Conservation (phyloP, 192 early-diverging fungal species). For the Umbelopsis isabellina region DNA sequence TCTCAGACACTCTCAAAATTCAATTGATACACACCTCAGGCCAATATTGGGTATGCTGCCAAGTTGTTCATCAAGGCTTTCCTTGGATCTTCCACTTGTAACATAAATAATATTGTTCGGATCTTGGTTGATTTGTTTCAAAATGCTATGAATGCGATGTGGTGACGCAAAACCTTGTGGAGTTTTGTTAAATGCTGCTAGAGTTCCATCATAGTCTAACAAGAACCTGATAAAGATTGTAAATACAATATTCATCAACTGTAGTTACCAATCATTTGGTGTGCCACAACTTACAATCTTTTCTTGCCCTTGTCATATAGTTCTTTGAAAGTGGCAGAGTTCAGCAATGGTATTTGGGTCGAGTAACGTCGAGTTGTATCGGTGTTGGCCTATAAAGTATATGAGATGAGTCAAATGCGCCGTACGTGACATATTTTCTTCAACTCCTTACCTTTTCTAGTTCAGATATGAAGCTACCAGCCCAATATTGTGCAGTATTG, state of each 20-base stretch:
- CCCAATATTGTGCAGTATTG: constrained; percentile 74
- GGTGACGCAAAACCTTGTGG: constrained; percentile 53
- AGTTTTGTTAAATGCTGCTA: constrained; percentile 64
- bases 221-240: constrained; percentile 39
- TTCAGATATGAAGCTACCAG: constrained; percentile 60
- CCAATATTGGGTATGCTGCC: constrained; percentile 69
- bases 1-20: not conserved
- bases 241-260: not conserved
- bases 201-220: constrained; percentile 71
- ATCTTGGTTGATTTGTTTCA: constrained; percentile 59
- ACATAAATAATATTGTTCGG: constrained; percentile 75
- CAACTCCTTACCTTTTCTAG: constrained; percentile 45
- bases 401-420: not conserved
- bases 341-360: constrained; percentile 49
- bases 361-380: constrained; percentile 53
- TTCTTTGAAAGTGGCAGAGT: constrained; percentile 33
- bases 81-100: constrained; percentile 72
- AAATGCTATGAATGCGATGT: constrained; percentile 60
- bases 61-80: constrained; percentile 65
- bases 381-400: constrained; percentile 32
- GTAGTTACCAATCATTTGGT: not conserved
- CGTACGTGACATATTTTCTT: not conserved
- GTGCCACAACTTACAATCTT: constrained; percentile 45
- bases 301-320: constrained; percentile 39
- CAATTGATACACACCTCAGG: constrained; percentile 38